Percentiles rank a stretch among this genome's conserved stretches.
Evolutionary conservation across 805 yeast species (phyloP).

Genomic region (Hanseniaspora vineae): DNA sequence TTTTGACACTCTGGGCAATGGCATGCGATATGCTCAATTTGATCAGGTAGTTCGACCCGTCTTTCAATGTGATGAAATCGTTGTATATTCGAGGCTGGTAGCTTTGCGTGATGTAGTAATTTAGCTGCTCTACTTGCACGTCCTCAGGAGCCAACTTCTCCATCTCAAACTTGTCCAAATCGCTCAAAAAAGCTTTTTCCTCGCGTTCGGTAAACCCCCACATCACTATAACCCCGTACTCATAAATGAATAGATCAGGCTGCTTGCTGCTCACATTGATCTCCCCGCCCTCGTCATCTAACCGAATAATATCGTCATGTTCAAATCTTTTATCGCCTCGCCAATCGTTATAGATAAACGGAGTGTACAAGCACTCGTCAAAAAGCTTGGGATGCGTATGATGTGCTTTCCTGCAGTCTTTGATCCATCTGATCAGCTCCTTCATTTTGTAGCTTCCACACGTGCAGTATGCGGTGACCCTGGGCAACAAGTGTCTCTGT

Average conservation of each 20-base stretch:
- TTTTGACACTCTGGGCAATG: slow-evolving; percentile 88
- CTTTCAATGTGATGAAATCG: slow-evolving; percentile 86
- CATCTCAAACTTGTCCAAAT: slow-evolving; percentile 79
- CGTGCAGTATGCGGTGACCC: slow-evolving; percentile 94
- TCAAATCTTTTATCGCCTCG: slow-evolving; percentile 36
- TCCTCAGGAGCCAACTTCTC: slow-evolving; percentile 85
- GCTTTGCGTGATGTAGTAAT: slow-evolving; percentile 83
- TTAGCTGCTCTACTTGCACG: slow-evolving; percentile 88
- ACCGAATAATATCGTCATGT: slow-evolving; percentile 40
- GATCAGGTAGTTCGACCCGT: slow-evolving; percentile 79
- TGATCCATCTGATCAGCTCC: slow-evolving; percentile 74
- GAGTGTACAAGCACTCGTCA: slow-evolving; percentile 92
- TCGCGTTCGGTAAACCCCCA: slow-evolving; percentile 91
- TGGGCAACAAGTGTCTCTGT: slow-evolving; percentile 64
- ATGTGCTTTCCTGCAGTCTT: slow-evolving; percentile 59
- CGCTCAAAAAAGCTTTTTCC: slow-evolving; percentile 68
- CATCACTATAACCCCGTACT: slow-evolving; percentile 91
- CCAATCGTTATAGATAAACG: slow-evolving; percentile 74
- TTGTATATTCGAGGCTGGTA: slow-evolving; percentile 94
- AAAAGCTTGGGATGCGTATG: slow-evolving; percentile 76
- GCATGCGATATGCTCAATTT: slow-evolving; percentile 93
- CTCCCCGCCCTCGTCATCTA: slow-evolving; percentile 93
- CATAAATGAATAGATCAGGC: slow-evolving; percentile 78
- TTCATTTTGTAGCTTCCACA: slow-evolving; percentile 87
- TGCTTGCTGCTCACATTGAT: slow-evolving; percentile 69